Evolutionary conservation across 148 eudicot species (phyloP), one percentile per base, ranked within the genome.

Genomic region (Nepenthes mirabilis): DNA sequence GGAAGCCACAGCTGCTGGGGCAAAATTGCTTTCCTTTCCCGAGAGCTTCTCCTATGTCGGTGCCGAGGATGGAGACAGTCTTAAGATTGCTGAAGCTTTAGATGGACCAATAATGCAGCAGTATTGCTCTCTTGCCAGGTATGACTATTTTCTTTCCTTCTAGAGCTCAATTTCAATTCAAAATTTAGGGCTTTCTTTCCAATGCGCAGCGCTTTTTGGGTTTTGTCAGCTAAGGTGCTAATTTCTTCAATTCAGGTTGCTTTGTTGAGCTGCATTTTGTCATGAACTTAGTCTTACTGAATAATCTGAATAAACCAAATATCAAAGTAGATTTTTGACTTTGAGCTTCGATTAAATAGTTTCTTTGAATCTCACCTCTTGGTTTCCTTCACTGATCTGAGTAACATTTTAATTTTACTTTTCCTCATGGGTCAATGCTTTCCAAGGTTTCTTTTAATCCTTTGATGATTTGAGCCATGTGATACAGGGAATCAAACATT

Each of bases 1-100:
- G 93, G 93, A 87, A 80, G 97, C 97, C 52, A 82, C 88, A 34
- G 74, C 90, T 64, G 88, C 90, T 47, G 97, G 95, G 56, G 95
- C 88, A 47, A 91, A 91, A 65, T 67, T 91, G 77, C 81, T 91
- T 32, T 88, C 89, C 55, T 83, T 91, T 69, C 97, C 97, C 61
- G 97, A 91, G 74, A 87, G 81, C 69, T 91, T 91, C 75, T 87
- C 97, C 45, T 91, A 67, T 69, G 66, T 87, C 1, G 97, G 88
- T 57, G 70, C 73, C 54, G 56, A 60, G 59, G 69, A 64, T 40
- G 95, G 93, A 47, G 97, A 91, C 53, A 85, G 95, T 66, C 71
- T 87, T 54, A 75, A 78, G 61, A 78, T 85, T 61, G 93, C 90
- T 12, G 90, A 91, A 61, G 60, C 81, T 45, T 68, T 91, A 52